Evolutionary conservation across 768 basidiomycete species (phyloP).

Genomic region (Aureoboletus auriporus): DNA sequence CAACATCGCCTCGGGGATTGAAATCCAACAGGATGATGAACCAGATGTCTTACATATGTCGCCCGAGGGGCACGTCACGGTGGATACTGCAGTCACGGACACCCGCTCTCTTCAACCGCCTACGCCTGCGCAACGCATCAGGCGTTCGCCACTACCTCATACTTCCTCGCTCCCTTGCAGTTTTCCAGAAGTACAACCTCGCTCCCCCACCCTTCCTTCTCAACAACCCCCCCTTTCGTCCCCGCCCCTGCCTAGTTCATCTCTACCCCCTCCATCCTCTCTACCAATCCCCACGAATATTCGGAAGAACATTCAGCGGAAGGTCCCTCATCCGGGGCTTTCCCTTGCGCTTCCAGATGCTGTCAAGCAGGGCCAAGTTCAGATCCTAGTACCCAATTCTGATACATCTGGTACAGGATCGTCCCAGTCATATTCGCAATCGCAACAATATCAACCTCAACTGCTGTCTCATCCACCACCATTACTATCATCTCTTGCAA

Average conservation of each 20-base stretch:
- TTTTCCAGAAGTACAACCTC: constrained; percentile 5
- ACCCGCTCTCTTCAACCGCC: constrained; percentile 21
- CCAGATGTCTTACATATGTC: neutral
- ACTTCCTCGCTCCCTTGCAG: constrained; percentile 2
- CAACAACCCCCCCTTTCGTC: constrained; percentile 8
- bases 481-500: constrained; percentile 18
- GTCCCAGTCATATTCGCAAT: constrained; percentile 29
- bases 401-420: constrained; percentile 43
- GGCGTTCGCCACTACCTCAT: constrained; percentile 1
- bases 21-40: constrained; percentile 1
- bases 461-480: constrained; percentile 3
- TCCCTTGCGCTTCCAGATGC: constrained; percentile 30
- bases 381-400: constrained; percentile 54
- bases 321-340: constrained; percentile 41
- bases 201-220: constrained; percentile 1
- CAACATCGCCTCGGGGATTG: neutral
- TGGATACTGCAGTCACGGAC: constrained; percentile 4
- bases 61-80: constrained; percentile 1
- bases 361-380: constrained; percentile 32
- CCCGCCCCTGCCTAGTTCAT: constrained; percentile 12
- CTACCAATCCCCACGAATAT: constrained; percentile 5
- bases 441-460: constrained; percentile 28
- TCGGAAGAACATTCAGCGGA: constrained; percentile 35
- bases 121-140: constrained; percentile 26
- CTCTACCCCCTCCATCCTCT: constrained; percentile 6